Percentiles rank a stretch among this genome's conserved stretches.
Conservation (phyloP, 768 basidiomycete species). For the Xerocomellus dryophilus region DNA sequence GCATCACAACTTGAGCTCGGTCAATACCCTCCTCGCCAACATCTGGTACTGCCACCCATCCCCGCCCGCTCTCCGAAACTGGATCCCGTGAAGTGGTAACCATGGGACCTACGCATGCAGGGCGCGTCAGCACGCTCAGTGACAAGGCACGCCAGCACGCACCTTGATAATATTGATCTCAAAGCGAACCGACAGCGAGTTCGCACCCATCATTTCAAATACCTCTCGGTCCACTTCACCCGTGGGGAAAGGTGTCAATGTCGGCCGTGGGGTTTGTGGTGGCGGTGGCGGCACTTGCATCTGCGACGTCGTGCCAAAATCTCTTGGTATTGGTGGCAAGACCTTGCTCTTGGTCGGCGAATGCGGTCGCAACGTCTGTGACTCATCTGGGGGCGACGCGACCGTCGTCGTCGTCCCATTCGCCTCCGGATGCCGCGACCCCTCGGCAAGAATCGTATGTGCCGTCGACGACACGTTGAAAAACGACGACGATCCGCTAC, state of each 20-base stretch:
- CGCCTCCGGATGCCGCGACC: constrained; percentile 26
- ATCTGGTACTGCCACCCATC: constrained; percentile 98
- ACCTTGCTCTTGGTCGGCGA: constrained; percentile 59
- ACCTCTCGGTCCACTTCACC: constrained; percentile 65
- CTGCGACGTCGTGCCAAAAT: constrained; percentile 43
- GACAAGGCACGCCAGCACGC: constrained; percentile 23
- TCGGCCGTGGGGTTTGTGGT: constrained; percentile 36
- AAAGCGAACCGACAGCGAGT: constrained; percentile 85
- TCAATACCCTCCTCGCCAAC: constrained; percentile 84
- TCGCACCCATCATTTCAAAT: constrained; percentile 73
- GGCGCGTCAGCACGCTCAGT: not conserved
- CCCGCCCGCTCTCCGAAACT: constrained; percentile 87
- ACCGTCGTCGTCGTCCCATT: constrained; percentile 24
- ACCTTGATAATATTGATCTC: constrained; percentile 98
- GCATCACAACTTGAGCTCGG: constrained; percentile 77
- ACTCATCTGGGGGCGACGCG: constrained; percentile 26
- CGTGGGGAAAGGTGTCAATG: constrained; percentile 54
- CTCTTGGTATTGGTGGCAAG: constrained; percentile 78
- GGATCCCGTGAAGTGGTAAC: constrained; percentile 91
- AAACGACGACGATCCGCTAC: constrained; percentile 79
- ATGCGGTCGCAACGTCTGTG: constrained; percentile 39
- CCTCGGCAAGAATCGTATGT: constrained; percentile 39
- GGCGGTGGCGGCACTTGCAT: constrained; percentile 5
- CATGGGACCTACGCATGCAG: constrained; percentile 68
- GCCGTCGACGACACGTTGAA: constrained; percentile 72